Evolutionary conservation across 1,284 basidiomycete species (phyloP).

Genomic region (Melanopsichium pennsylvanicum): DNA sequence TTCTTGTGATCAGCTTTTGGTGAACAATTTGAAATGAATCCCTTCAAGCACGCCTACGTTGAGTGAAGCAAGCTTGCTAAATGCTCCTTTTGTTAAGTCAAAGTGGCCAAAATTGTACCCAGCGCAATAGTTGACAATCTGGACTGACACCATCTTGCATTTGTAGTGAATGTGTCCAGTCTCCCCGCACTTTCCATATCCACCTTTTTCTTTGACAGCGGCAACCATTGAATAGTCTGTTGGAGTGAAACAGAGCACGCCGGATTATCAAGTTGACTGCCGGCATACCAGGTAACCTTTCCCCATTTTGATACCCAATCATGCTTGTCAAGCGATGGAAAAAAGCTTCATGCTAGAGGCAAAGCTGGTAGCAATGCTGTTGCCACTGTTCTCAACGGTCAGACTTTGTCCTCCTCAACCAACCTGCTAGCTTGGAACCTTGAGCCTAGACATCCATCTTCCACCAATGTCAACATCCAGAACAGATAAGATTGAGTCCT

Average conservation of each 20-base stretch:
- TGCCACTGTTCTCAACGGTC: too few relatives aligned
- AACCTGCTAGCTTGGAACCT: too few relatives aligned
- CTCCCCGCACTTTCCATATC: slow-evolving; percentile 59
- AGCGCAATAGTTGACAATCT: slow-evolving; percentile 56
- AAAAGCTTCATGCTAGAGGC: too few relatives aligned
- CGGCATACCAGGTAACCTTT: slow-evolving; percentile 58
- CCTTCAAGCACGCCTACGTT: slow-evolving; percentile 49
- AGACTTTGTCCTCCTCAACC: too few relatives aligned
- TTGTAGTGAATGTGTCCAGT: slow-evolving; percentile 52
- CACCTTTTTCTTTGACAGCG: slow-evolving; percentile 52
- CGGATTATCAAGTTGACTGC: slow-evolving; percentile 53
- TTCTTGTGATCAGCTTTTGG: too few relatives aligned
- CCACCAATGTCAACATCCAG: too few relatives aligned
- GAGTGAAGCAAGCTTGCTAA: slow-evolving; percentile 52
- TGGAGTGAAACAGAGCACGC: slow-evolving; percentile 59
- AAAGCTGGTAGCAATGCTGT: too few relatives aligned
- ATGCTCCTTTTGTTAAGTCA: slow-evolving; percentile 53
- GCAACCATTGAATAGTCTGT: slow-evolving; percentile 49
- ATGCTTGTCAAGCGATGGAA: slow-evolving; percentile 46
- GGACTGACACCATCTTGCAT: slow-evolving; percentile 55
- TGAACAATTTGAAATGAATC: slow-evolving; percentile 51
- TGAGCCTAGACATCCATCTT: too few relatives aligned
- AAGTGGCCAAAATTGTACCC: slow-evolving; percentile 52
- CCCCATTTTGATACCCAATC: slow-evolving; percentile 43
- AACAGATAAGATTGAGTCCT: too few relatives aligned